Percentiles rank a stretch among this genome's conserved stretches.
Conservation (phyloP, 192 early-diverging fungal genomes). For the Umbelopsis sp. region DNA sequence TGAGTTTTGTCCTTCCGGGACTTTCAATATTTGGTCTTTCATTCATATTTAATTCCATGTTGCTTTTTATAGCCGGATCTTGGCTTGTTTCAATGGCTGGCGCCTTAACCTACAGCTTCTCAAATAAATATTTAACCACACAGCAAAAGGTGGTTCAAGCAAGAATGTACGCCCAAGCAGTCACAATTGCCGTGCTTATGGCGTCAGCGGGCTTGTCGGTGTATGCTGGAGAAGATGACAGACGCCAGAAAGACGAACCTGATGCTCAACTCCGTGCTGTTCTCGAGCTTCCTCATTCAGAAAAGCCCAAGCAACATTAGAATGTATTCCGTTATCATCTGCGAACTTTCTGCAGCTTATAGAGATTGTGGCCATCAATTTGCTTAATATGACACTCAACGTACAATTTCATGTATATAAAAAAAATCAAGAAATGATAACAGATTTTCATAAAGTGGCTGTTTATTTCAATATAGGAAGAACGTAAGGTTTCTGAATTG, state of each 20-base stretch:
- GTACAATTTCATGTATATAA: background rate
- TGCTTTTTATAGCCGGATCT: slow-evolving; percentile 37
- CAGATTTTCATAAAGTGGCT: no score
- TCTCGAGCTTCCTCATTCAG: slow-evolving; percentile 30
- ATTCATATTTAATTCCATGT: no score
- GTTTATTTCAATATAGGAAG: no score
- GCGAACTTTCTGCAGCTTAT: background rate
- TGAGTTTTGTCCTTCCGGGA: no score
- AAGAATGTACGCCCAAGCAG: slow-evolving; percentile 71
- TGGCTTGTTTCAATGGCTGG: slow-evolving; percentile 45
- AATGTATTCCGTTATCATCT: background rate
- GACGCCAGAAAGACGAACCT: slow-evolving; percentile 20
- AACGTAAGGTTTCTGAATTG: no score
- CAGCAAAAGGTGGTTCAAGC: slow-evolving; percentile 73
- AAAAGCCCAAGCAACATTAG: background rate
- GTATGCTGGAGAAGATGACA: slow-evolving; percentile 35
- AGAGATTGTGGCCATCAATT: background rate
- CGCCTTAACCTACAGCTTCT: slow-evolving; percentile 39
- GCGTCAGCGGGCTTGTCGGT: slow-evolving; percentile 57
- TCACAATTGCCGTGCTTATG: slow-evolving; percentile 62
- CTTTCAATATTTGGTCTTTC: no score
- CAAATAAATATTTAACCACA: slow-evolving; percentile 48
- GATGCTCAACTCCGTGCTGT: slow-evolving; percentile 36
- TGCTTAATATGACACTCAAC: background rate
- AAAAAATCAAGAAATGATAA: background rate